Base-by-base conservation (phyloP, 2,329 filamentous ascomycete genomes). In the Monilinia vaccinii-corymbosi region DNA sequence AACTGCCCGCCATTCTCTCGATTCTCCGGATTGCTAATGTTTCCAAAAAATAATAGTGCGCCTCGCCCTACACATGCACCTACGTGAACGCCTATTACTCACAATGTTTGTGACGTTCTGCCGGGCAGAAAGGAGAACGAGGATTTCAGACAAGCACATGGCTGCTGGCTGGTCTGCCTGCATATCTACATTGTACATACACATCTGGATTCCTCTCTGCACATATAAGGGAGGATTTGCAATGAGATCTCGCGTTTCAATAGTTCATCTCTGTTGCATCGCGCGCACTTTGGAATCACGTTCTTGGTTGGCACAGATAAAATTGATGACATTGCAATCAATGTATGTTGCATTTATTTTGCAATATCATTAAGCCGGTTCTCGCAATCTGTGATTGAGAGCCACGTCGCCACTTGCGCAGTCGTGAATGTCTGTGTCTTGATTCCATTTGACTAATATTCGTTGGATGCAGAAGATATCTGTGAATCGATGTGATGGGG, bases 61-160 rank as follows among this genome's bases (percentile, higher is more conserved):
- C 36, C 2, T 48, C 51, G 11, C 51, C 51, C 21, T 57, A 56
- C 42, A 60, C 51, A 11, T 60, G 58, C 32, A 44, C 51, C 10
- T 31, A 16, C 21, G 4, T 42, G 3, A 36, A 31, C n/a, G 10
- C 34, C 5, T 50, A 57, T 36, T 60, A 50, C 38, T 60, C 58
- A 2, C 58, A 60, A 36, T 60, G 58, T 16, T 36, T 50, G 71
- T 60, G 5, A 60, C 5, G 1, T 4, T 13, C 31, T 23, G 2
- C 25, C 0, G 28, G 14, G 6, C 18, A 9, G 13, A 23, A 28
- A 18, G 4, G 14, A 44, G 16, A 11, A 8, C n/a, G n/a, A 3
- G 9, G n/a, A n/a, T 18, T 10, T 21, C 2, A 42, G 38, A n/a
- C 18, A 10, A 2, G 18, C 7, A 10, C 4, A 42, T 42, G 38